Evolutionary conservation across 139 green algal genomes (phyloP), one percentile per base, ranked within the genome.

Genomic region (Eudorina sp.): DNA sequence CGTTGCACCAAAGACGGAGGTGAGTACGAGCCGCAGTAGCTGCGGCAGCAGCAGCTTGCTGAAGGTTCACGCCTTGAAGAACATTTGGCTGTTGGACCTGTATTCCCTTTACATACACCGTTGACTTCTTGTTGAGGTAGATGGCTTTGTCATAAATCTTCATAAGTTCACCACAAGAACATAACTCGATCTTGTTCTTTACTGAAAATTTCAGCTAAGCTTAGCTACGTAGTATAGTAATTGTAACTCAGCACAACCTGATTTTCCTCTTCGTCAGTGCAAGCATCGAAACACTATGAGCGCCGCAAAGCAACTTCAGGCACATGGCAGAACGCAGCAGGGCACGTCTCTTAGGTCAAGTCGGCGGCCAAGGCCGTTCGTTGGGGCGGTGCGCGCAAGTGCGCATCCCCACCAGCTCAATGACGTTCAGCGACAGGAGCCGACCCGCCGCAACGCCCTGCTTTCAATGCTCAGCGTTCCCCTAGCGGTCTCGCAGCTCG

Each of bases 361-460:
- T 51, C n/a, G 77, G 6, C 53, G 53, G 23, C 1, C 77, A 27
- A 29, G 79, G 13, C 79, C 79, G 8, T 85, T 85, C 53, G 36
- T 7, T 5, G 25, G 36, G 34, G 53, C 34, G 23, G 77, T 84
- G 77, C 77, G 53, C 21, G 53, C 77, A 5, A 36, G 34, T 31
- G 51, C 41, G 14, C 7, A 45, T 3, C 14, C 5, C 3, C 75
- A 73, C 40, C 77, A 70, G 31, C 51, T 38, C 18, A 4, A 60
- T 51, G 31, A 69, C 4, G 4, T 53, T 7, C 5, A 51, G 4
- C 76, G 31, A 36, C 77, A 41, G 36, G 77, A 84, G 0, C 0
- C 53, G 3, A 86, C 41, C 48, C 82, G 82, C 2, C 82, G 82
- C 36, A 48, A 88, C 2, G 34, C 48, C 3, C 62, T 88, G 25